Conservation (phyloP, 2,329 filamentous ascomycete genomes). For the Didymella lethalis region DNA sequence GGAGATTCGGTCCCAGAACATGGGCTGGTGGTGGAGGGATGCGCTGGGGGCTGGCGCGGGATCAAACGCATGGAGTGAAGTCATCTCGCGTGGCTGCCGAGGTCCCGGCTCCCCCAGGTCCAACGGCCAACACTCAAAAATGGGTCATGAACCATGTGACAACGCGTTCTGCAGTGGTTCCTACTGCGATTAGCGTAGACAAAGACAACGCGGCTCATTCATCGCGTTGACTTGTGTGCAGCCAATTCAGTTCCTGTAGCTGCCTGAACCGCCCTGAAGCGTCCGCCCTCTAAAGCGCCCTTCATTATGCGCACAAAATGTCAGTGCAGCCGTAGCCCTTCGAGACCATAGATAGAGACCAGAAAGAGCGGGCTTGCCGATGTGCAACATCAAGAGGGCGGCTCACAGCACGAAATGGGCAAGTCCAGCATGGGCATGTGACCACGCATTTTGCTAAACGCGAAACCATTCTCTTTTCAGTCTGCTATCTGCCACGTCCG, state of each 20-base stretch:
- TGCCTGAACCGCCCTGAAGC: background rate
- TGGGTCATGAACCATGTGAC: slow-evolving; percentile 9
- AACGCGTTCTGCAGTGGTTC: background rate
- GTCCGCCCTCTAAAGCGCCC: background rate
- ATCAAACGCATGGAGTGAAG: slow-evolving; percentile 31
- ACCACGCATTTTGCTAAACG: slow-evolving; percentile 16
- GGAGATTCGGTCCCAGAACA: slow-evolving; percentile 14
- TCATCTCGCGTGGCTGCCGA: slow-evolving; percentile 44
- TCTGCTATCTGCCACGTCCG: slow-evolving; percentile 3
- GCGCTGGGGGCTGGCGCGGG: slow-evolving; percentile 31
- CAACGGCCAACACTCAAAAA: slow-evolving; percentile 8
- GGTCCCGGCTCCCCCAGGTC: slow-evolving; percentile 34
- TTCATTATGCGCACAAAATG: background rate
- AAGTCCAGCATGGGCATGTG: slow-evolving; percentile 5
- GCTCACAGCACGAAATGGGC: background rate
- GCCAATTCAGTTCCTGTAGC: background rate
- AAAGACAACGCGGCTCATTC: background rate
- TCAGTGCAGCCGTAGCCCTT: background rate
- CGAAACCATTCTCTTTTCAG: slow-evolving; percentile 17
- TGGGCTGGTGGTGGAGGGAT: slow-evolving; percentile 29
- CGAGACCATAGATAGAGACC: background rate
- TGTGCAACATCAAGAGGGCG: slow-evolving; percentile 3
- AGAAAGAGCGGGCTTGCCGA: background rate
- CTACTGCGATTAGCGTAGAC: too few relatives aligned
- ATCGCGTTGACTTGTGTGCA: background rate